Evolutionary conservation across 768 basidiomycete species (phyloP).

Genomic region (Tulasnella sp.): DNA sequence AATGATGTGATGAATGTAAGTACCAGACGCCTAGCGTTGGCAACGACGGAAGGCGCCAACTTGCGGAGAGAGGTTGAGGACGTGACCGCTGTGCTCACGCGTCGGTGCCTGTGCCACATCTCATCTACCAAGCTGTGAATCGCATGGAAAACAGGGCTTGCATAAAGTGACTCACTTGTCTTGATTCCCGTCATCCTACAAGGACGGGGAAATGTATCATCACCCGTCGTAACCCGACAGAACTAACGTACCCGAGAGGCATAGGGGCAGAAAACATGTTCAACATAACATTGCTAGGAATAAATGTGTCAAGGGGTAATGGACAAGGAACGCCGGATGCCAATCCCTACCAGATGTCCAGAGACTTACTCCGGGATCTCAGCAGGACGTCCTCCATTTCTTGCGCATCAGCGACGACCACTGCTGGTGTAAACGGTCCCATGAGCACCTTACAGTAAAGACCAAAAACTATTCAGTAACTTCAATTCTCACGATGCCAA

Average conservation of each 20-base stretch:
- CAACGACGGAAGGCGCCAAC: not conserved
- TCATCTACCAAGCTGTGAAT: too few relatives aligned
- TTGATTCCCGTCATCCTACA: too few relatives aligned
- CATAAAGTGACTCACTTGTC: too few relatives aligned
- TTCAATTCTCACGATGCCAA: too few relatives aligned
- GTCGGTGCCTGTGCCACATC: not conserved
- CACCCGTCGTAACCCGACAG: too few relatives aligned
- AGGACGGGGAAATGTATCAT: too few relatives aligned
- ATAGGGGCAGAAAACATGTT: not conserved
- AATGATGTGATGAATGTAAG: not conserved
- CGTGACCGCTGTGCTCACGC: not conserved
- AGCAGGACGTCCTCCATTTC: not conserved
- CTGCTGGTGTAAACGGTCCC: not conserved
- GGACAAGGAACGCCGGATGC: too few relatives aligned
- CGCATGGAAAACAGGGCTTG: too few relatives aligned
- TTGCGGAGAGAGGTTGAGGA: not conserved
- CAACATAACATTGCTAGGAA: not conserved
- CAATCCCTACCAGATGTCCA: not conserved
- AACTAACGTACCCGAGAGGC: too few relatives aligned
- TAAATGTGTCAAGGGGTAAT: too few relatives aligned
- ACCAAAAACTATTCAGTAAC: too few relatives aligned
- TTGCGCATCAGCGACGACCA: not conserved
- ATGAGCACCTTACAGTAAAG: too few relatives aligned
- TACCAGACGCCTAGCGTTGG: not conserved
- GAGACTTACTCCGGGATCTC: not conserved